phyloP scores from a whole-genome alignment of 2,329 filamentous ascomycete species.

The Diaporthe helianthi region DNA sequence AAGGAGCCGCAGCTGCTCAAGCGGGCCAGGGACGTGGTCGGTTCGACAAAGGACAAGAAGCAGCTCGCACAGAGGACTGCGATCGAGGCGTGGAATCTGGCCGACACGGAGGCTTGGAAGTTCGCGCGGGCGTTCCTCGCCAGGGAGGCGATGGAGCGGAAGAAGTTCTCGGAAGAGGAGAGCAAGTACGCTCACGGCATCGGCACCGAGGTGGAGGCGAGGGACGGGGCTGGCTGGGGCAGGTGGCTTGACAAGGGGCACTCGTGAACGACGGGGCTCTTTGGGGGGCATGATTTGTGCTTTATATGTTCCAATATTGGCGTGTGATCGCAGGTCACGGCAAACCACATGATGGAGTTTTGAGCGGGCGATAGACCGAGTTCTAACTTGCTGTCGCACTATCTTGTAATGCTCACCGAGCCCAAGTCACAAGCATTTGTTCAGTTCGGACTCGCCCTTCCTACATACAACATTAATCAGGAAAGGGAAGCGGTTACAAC shows the following conservation, averaged over 20 bases:
- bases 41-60: slow-evolving; percentile 49
- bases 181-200: slow-evolving; percentile 67
- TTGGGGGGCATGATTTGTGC: neutral
- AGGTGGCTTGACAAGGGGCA: slow-evolving; percentile 17
- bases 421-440: neutral
- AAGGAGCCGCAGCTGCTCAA: slow-evolving; percentile 63
- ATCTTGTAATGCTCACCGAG: neutral
- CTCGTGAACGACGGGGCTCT: neutral
- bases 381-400: neutral
- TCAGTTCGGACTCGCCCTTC: too few species aligned
- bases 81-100: slow-evolving; percentile 72
- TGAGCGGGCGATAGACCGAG: slow-evolving; percentile 18
- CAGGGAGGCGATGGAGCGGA: slow-evolving; percentile 66
- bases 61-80: slow-evolving; percentile 59
- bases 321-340: neutral
- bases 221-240: neutral
- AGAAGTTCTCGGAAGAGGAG: slow-evolving; percentile 75
- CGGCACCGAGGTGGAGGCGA: slow-evolving; percentile 56
- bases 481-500: too few species aligned
- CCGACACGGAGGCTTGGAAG: slow-evolving; percentile 79
- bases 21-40: slow-evolving; percentile 50
- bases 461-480: too few species aligned
- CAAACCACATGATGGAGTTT: slow-evolving; percentile 12
- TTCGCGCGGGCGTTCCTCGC: slow-evolving; percentile 75
- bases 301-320: neutral